Conservation (phyloP, 2,329 filamentous ascomycete species). For the Sordariomycetes sp. region DNA sequence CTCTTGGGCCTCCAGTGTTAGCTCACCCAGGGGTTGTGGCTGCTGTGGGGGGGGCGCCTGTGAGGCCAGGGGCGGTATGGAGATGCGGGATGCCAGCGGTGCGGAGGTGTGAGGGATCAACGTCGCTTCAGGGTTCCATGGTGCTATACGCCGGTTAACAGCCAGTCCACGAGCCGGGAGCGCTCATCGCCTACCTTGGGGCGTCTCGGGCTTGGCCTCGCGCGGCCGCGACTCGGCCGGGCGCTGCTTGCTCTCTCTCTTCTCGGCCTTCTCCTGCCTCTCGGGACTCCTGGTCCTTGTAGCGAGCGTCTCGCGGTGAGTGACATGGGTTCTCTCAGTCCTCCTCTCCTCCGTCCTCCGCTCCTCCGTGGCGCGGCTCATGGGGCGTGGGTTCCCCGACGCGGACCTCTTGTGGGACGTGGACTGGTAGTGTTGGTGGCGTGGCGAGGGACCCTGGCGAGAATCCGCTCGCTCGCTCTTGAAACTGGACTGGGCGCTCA, state of each 20-base stretch:
- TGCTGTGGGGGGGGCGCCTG: conserved; percentile 64
- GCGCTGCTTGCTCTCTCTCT: conserved; percentile 28
- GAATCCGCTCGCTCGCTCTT: conserved; percentile 12
- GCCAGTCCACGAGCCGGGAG: background rate
- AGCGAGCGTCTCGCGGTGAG: conserved; percentile 52
- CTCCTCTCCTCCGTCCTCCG: conserved; percentile 38
- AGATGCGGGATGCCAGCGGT: conserved; percentile 59
- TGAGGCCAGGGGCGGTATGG: conserved; percentile 61
- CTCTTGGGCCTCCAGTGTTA: conserved; percentile 77
- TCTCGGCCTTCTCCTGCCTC: conserved; percentile 21
- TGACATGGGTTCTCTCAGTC: conserved; percentile 32
- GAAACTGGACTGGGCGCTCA: conserved; percentile 20
- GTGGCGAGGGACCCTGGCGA: conserved; percentile 11
- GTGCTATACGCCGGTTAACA: conserved; percentile 18
- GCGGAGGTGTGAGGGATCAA: conserved; percentile 57
- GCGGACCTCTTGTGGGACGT: conserved; percentile 44
- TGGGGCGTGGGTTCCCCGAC: conserved; percentile 44
- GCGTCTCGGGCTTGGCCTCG: conserved; percentile 33
- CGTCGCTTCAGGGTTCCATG: conserved; percentile 73
- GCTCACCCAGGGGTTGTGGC: conserved; percentile 56
- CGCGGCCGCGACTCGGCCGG: conserved; percentile 31
- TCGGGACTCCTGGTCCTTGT: conserved; percentile 50
- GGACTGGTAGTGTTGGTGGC: conserved; percentile 15
- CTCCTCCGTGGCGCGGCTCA: conserved; percentile 37
- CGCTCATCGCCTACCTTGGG: conserved; percentile 29